Conservation (phyloP, 2,329 filamentous ascomycete genomes). For the Penicillium sp. region DNA sequence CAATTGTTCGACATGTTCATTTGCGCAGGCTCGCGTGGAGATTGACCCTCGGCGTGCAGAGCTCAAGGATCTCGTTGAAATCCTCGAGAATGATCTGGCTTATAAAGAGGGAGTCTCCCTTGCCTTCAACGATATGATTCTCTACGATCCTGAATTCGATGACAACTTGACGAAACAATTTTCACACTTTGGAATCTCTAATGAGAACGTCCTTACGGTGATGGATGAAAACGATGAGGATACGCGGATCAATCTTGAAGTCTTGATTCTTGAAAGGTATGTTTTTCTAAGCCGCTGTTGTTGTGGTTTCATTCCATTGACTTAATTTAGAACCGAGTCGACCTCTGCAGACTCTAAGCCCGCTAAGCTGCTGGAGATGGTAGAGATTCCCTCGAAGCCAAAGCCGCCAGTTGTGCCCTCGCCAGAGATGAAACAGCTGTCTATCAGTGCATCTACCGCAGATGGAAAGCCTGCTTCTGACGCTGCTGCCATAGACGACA, state of each 20-base stretch:
- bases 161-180: slow-evolving; percentile 83
- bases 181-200: slow-evolving; percentile 71
- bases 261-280: slow-evolving; percentile 51
- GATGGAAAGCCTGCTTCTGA: slow-evolving; percentile 21
- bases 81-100: slow-evolving; percentile 69
- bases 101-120: slow-evolving; percentile 82
- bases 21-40: slow-evolving; percentile 66
- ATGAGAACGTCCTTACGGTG: slow-evolving; percentile 76
- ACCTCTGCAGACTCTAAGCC: slow-evolving; percentile 41
- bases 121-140: too few species aligned
- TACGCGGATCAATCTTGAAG: slow-evolving; percentile 75
- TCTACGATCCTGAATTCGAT: slow-evolving; percentile 88
- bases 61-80: slow-evolving; percentile 75
- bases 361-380: slow-evolving; percentile 40
- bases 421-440: slow-evolving; percentile 30
- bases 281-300: not conserved
- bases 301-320: slow-evolving; percentile 12
- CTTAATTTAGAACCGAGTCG: slow-evolving; percentile 25
- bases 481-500: slow-evolving; percentile 22
- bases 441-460: slow-evolving; percentile 23
- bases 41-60: slow-evolving; percentile 73
- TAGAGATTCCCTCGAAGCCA: slow-evolving; percentile 52
- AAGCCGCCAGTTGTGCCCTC: slow-evolving; percentile 35
- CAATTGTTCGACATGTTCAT: slow-evolving; percentile 79
- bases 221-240: slow-evolving; percentile 72